A percentile compares a stretch with the other conserved stretches of the same genome.
Conservation (phyloP, 345 rosid genomes). For the Syzygium jambos region DNA sequence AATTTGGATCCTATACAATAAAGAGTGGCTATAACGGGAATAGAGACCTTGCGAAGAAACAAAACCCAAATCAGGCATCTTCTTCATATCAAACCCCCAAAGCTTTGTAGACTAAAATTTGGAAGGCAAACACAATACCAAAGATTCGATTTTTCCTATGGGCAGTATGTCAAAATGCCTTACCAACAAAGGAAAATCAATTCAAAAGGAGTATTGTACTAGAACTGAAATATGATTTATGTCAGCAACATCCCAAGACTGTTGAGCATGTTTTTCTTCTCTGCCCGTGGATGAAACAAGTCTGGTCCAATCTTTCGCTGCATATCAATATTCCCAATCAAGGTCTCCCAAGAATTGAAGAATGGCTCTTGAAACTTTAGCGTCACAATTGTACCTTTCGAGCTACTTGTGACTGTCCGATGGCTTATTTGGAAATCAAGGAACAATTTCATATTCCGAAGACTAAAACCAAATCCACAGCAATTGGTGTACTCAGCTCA, state of each 20-base stretch:
- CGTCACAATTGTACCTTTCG: background rate
- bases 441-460: background rate
- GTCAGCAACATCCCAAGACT: background rate
- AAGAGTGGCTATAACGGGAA: rapidly evolving
- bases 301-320: background rate
- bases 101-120: background rate
- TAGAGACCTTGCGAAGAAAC: background rate
- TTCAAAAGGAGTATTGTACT: background rate
- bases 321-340: background rate
- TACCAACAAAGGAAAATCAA: background rate
- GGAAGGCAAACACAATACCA: background rate
- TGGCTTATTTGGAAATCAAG: background rate
- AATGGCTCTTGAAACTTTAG: background rate
- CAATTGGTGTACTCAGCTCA: background rate
- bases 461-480: background rate
- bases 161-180: background rate
- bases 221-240: too few species aligned
- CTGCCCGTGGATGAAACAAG: background rate
- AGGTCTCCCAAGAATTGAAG: background rate
- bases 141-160: background rate
- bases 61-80: background rate
- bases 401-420: background rate
- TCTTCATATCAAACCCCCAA: background rate
- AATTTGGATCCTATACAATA: too few species aligned
- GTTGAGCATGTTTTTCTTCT: background rate